phyloP scores from a whole-genome alignment of 106 monocot species.

The Ottelia alismoides region DNA sequence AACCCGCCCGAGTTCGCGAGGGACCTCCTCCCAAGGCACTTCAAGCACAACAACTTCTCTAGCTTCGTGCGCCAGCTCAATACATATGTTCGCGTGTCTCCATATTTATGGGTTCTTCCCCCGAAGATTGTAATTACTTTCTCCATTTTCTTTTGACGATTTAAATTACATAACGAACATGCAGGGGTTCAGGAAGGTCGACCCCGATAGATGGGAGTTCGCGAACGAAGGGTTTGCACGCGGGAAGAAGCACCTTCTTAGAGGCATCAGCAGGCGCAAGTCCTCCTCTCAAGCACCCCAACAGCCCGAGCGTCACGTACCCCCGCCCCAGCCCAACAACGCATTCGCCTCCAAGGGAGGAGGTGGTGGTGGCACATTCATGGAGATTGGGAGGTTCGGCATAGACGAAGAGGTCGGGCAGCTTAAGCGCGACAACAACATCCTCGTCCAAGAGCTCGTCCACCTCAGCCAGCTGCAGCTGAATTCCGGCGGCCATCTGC shows the following conservation, averaged over 20 bases:
- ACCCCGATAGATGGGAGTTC: constrained; percentile 5
- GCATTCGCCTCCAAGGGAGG: no score
- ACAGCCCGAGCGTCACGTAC: neutral
- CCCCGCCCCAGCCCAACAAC: neutral
- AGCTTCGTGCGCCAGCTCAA: no score
- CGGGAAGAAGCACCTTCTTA: constrained; percentile 7
- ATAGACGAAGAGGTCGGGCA: constrained; percentile 25
- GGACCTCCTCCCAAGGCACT: no score
- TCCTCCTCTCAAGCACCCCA: no score
- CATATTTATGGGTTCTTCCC: no score
- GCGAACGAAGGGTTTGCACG: constrained; percentile 1
- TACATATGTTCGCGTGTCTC: no score
- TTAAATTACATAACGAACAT: no score
- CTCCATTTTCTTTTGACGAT: no score
- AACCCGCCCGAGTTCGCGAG: no score
- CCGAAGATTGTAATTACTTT: no score
- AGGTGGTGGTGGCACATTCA: constrained; percentile 12
- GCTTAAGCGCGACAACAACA: constrained; percentile 41
- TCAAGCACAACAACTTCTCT: no score
- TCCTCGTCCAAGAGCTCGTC: constrained; percentile 36
- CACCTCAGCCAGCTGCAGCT: constrained; percentile 33
- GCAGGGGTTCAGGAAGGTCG: constrained; percentile 10
- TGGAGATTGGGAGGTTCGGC: constrained; percentile 36
- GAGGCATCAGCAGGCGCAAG: neutral
- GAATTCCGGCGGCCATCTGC: constrained; percentile 16